Percentiles rank a stretch among this genome's conserved stretches.
Evolutionary conservation across 2,329 filamentous ascomycete genomes (phyloP).

Genomic region (Cryphonectria naterciae): DNA sequence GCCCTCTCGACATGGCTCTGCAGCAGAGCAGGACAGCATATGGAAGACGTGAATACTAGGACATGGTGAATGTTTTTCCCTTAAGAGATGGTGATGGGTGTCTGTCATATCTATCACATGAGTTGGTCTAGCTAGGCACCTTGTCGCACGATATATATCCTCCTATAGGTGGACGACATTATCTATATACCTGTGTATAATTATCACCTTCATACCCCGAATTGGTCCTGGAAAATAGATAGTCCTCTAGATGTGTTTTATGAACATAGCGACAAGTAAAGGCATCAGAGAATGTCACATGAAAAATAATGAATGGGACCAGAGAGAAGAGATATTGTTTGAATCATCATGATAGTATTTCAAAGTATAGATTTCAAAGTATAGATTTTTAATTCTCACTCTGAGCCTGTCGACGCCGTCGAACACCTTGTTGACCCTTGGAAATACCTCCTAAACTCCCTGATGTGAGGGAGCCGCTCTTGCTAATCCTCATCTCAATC

Average conservation of each 20-base stretch:
- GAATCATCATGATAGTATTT: not conserved
- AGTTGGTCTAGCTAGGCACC: not conserved
- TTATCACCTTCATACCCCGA: not conserved
- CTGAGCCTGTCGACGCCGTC: constrained; percentile 3
- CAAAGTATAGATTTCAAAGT: too few relatives aligned
- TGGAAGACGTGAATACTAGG: not conserved
- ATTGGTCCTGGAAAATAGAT: too few relatives aligned
- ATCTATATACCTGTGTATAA: not conserved
- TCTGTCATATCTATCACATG: not conserved
- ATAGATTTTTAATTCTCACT: constrained; percentile 3
- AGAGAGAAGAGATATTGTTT: not conserved
- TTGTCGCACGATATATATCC: not conserved
- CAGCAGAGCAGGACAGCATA: too few relatives aligned
- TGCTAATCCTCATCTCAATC: constrained; percentile 34
- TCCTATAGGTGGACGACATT: not conserved
- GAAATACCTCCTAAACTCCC: not conserved
- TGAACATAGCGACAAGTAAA: not conserved
- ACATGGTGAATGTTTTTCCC: not conserved
- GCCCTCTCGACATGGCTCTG: too few relatives aligned
- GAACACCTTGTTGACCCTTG: constrained; percentile 1
- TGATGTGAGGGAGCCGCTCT: not conserved
- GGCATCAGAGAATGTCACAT: too few relatives aligned
- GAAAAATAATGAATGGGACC: not conserved
- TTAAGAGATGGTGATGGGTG: not conserved
- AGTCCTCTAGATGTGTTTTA: too few relatives aligned